A percentile compares a stretch with the other conserved stretches of the same genome.
phyloP scores from a whole-genome alignment of 176 grass and related monocot genomes.

The Aegilops tauschii region DNA sequence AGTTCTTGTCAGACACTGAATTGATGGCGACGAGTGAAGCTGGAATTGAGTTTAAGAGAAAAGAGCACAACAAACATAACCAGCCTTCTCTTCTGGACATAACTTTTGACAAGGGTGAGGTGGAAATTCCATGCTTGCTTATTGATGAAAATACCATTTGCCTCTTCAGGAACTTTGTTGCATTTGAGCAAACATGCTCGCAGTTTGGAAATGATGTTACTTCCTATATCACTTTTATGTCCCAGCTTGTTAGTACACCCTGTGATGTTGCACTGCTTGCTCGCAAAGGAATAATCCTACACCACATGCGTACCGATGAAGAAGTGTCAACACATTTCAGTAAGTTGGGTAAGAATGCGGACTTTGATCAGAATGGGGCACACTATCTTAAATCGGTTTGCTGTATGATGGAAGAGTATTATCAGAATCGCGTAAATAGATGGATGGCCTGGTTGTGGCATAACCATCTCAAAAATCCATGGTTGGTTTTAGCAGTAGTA shows the following conservation, averaged over 20 bases:
- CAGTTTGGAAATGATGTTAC: slow-evolving; percentile 34
- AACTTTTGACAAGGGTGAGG: slow-evolving; percentile 3
- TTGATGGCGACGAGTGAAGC: slow-evolving; percentile 16
- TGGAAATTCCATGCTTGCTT: slow-evolving; percentile 21
- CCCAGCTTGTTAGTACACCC: slow-evolving; percentile 16
- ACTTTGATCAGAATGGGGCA: background rate
- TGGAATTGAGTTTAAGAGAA: slow-evolving; percentile 26
- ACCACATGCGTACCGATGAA: background rate
- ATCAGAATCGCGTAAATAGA: background rate
- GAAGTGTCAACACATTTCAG: slow-evolving; percentile 21
- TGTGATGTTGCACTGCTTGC: slow-evolving; percentile 25
- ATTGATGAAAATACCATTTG: slow-evolving; percentile 13
- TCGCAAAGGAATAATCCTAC: background rate
- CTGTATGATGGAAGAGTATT: background rate
- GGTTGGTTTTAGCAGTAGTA: background rate
- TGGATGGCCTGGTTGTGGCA: slow-evolving; percentile 29
- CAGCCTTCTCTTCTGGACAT: slow-evolving; percentile 28
- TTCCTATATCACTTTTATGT: slow-evolving; percentile 27
- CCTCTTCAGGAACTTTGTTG: slow-evolving; percentile 25
- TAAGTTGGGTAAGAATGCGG: slow-evolving; percentile 2
- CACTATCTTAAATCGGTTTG: background rate
- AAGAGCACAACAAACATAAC: background rate
- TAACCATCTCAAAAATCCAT: background rate
- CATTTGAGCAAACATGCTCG: slow-evolving; percentile 16
- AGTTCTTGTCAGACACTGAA: background rate